These are phyloP conservation scores for Fomitopsis pulvina DNA, from an alignment of 768 basidiomycete genomes.

Conservation along the genomic window DNA sequence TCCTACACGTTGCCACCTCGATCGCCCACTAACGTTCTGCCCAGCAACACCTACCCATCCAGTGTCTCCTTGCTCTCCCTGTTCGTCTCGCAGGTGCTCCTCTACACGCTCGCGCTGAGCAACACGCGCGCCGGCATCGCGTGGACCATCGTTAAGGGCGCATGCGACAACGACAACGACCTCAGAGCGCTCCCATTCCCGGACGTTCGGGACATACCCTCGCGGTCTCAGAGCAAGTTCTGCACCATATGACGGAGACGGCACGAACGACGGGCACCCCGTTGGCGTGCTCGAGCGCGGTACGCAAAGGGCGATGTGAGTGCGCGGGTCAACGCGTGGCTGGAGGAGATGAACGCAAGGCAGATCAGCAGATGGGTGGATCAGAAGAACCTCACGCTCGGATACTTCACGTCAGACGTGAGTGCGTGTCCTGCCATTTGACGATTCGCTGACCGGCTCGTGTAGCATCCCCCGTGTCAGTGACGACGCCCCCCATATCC, in stretches of 20 bases:
- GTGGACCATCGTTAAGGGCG: slow-evolving; percentile 54
- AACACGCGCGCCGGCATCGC: slow-evolving; percentile 56
- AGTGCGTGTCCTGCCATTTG: slow-evolving; percentile 15
- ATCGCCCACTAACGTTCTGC: neutral
- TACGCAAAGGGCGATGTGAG: slow-evolving; percentile 48
- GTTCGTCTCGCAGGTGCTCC: slow-evolving; percentile 48
- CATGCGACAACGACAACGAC: slow-evolving; percentile 78
- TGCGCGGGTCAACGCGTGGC: slow-evolving; percentile 45
- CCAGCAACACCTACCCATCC: slow-evolving; percentile 57
- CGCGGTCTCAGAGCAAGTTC: slow-evolving; percentile 43
- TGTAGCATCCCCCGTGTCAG: slow-evolving; percentile 55
- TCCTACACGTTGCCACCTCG: slow-evolving; percentile 7
- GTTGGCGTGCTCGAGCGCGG: slow-evolving; percentile 26
- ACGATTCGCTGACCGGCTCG: neutral
- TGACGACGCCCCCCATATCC: slow-evolving; percentile 63
- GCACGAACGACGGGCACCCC: slow-evolving; percentile 28
- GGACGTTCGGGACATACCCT: slow-evolving; percentile 46
- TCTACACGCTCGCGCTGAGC: slow-evolving; percentile 51
- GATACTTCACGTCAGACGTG: slow-evolving; percentile 72
- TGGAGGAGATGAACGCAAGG: slow-evolving; percentile 46
- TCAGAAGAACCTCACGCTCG: slow-evolving; percentile 48
- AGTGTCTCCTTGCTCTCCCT: slow-evolving; percentile 53
- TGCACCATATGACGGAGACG: slow-evolving; percentile 42
- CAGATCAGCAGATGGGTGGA: slow-evolving; percentile 35
- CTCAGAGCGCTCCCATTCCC: slow-evolving; percentile 67